Base-by-base conservation (phyloP, 495 filamentous ascomycete species). In the Penicillium psychrofluorescens region DNA sequence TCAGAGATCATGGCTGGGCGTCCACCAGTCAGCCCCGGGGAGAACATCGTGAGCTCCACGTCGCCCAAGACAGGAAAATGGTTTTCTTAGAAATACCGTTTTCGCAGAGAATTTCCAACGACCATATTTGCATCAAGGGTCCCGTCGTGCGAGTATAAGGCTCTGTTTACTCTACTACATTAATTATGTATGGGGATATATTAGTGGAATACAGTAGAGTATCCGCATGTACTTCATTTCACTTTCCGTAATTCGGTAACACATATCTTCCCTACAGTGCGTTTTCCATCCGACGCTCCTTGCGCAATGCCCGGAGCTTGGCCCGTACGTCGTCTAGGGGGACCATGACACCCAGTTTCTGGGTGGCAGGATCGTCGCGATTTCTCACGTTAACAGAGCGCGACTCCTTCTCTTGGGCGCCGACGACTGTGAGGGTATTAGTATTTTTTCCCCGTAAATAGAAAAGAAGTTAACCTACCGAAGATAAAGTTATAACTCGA, bases 401-500 rank as follows among this genome's bases (percentile, higher is more conserved):
- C 12, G 72, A 70, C 45, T 86, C 81, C 74, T 74, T 84, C 70
- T 95, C 89, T 55, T 85, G 72, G 13, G 84, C 86, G 40, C 90
- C 90, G 11, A 95, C 88, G 30, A 95, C 87, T 88, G 54, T 46
- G 15, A 16, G 30, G 38, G 15, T 27, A 45, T 56, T 38, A 57
- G 53, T 35, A 35, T 15, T 28, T n/a, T 9, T 33, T 33, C 8
- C 16, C 22, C 16, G 29, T 33, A 40, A 30, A 43, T 7, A 42
- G 28, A 49, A n/a, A 6, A 4, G 16, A 8, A 16, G 7, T 16
- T 4, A 16, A 41, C 30, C 35, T 70, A 84, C 83, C 83, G 50
- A 92, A 87, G 53, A 90, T 88, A 61, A 90, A 91, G 70, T 95
- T 95, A 67, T 95, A 96, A 59, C 94, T 85, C 9, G 81, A 72